These are phyloP conservation scores for Rosa lucieae DNA, from an alignment of 306 rosid species.

Conservation along the genomic window DNA sequence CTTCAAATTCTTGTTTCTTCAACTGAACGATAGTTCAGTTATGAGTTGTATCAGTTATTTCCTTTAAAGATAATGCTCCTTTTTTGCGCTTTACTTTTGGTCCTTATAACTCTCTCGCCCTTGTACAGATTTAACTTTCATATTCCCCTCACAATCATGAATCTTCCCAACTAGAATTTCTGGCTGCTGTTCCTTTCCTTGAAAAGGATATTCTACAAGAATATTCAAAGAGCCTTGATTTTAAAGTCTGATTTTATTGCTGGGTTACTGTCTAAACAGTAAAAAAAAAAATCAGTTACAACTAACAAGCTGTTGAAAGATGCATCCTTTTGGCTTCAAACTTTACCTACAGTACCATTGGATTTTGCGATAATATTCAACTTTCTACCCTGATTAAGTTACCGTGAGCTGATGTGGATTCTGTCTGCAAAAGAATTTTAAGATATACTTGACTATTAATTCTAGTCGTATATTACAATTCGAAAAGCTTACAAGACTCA, in stretches of 20 bases:
- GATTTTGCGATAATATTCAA: background rate
- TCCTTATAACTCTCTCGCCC: background rate
- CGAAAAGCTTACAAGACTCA: background rate
- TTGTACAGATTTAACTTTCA: background rate
- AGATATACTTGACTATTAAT: too few species aligned
- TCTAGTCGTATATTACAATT: too few species aligned
- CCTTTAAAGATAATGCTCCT: background rate
- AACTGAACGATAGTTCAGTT: background rate
- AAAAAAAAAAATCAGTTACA: background rate
- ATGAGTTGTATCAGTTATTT: background rate
- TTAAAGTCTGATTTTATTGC: background rate
- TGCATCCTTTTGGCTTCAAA: background rate
- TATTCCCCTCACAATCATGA: background rate
- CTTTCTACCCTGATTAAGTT: background rate
- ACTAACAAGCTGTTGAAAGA: background rate
- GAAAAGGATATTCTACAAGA: slow-evolving; percentile 5
- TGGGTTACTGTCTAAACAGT: too few species aligned
- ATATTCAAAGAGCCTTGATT: background rate
- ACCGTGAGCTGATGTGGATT: too few species aligned
- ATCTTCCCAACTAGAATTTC: background rate
- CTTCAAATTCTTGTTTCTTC: slow-evolving; percentile 11
- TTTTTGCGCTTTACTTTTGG: background rate
- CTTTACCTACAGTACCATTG: background rate
- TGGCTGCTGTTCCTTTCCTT: background rate
- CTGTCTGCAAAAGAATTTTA: too few species aligned